Evolutionary conservation across 257 asterid genomes (phyloP).

Genomic region (Striga asiatica): DNA sequence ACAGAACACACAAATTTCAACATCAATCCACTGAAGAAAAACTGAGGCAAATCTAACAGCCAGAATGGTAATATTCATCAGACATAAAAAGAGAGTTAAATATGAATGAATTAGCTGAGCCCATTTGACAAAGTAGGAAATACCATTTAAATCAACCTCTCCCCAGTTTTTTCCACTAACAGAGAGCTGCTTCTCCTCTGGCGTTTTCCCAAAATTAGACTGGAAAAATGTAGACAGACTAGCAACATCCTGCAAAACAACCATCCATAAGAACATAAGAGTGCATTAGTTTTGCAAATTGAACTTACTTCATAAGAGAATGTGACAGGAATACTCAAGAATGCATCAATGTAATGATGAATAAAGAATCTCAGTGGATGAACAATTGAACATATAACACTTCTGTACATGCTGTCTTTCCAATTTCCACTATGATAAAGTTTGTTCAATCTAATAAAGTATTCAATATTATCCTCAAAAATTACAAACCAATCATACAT

Average conservation of each 20-base stretch:
- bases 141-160: constrained; percentile 89
- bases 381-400: background rate
- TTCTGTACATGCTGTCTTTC: background rate
- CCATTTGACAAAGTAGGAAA: constrained; percentile 2
- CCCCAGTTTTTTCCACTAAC: constrained; percentile 98
- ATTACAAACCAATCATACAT: constrained; percentile 2
- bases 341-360: background rate
- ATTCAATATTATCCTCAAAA: background rate
- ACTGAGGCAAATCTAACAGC: background rate
- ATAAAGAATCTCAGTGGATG: background rate
- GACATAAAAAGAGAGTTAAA: background rate
- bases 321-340: background rate
- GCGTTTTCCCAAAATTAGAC: constrained; percentile 48
- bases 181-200: constrained; percentile 92
- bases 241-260: constrained; percentile 58
- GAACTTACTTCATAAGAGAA: constrained; percentile 1
- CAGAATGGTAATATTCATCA: background rate
- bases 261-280: constrained; percentile 12
- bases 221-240: constrained; percentile 66
- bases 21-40: constrained; percentile 1
- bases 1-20: background rate
- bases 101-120: background rate
- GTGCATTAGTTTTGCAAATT: background rate
- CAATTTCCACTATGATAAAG: background rate
- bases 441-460: background rate